Evolutionary conservation across 208 protist species (phyloP).

Genomic region (Leishmania gerbilli): DNA sequence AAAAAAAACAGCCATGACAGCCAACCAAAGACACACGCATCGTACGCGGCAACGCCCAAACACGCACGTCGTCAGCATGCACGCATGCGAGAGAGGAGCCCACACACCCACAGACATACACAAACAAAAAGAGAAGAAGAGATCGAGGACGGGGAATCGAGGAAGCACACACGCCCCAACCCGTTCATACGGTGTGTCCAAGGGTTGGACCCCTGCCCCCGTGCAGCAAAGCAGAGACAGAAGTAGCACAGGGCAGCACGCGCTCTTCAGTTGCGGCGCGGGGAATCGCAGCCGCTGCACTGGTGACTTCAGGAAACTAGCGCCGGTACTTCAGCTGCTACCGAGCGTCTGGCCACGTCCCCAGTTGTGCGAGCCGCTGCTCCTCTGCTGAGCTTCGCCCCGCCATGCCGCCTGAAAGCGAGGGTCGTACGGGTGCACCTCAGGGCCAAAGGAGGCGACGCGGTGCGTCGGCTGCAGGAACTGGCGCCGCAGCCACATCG

Average conservation of each 20-base stretch:
- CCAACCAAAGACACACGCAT: not conserved
- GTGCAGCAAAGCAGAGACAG: not conserved
- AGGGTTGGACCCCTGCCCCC: not conserved
- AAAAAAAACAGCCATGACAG: not conserved
- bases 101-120: not conserved
- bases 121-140: not conserved
- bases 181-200: not conserved
- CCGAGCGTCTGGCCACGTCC: conserved; percentile 31
- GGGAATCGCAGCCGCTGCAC: not conserved
- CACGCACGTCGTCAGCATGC: not conserved
- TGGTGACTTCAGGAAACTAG: not conserved
- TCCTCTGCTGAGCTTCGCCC: conserved; percentile 8
- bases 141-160: not conserved
- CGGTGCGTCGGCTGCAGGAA: conserved; percentile 25
- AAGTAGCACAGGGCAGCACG: not conserved
- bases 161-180: not conserved
- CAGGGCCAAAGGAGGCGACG: conserved; percentile 20
- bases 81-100: conserved; percentile 8
- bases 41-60: not conserved
- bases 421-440: conserved; percentile 39
- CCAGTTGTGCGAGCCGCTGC: conserved; percentile 34
- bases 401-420: conserved; percentile 28
- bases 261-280: not conserved
- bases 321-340: conserved; percentile 18
- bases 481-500: conserved; percentile 50